A percentile compares a stretch with the other conserved stretches of the same genome.
These are phyloP conservation scores for Santalum album DNA, from an alignment of 164 flowering plant genomes.

Conservation along the genomic window DNA sequence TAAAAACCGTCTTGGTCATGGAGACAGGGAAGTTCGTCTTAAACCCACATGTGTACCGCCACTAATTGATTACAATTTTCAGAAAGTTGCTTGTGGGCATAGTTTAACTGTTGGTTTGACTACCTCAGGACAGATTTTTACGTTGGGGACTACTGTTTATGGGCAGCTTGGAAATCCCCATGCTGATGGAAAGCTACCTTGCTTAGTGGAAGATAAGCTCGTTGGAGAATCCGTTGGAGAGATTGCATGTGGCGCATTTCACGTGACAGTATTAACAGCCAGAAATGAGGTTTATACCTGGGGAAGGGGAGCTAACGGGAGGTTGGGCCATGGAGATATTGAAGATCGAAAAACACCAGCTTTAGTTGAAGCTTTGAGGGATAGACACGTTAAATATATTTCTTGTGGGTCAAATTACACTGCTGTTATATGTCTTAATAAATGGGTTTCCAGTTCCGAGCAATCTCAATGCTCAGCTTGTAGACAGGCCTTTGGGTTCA, in stretches of 20 bases:
- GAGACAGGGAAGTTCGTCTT: conserved; percentile 68
- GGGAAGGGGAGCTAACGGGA: conserved; percentile 87
- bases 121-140: conserved; percentile 62
- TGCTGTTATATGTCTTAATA: conserved; percentile 67
- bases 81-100: conserved; percentile 79
- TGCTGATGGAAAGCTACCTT: conserved; percentile 71
- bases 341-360: conserved; percentile 66
- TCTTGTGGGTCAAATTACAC: conserved; percentile 70
- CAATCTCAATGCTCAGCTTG: conserved; percentile 75
- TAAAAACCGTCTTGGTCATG: conserved; percentile 82
- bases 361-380: conserved; percentile 67
- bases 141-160: conserved; percentile 81
- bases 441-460: conserved; percentile 75
- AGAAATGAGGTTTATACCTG: conserved; percentile 74
- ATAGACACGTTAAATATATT: conserved; percentile 66
- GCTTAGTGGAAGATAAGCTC: conserved; percentile 64
- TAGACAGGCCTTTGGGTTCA: conserved; percentile 78
- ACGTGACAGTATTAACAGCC: conserved; percentile 62
- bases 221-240: conserved; percentile 46
- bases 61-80: conserved; percentile 63
- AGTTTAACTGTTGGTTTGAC: conserved; percentile 72
- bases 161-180: conserved; percentile 80
- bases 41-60: conserved; percentile 75
- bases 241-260: conserved; percentile 87
- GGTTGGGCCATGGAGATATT: conserved; percentile 75